A percentile compares a stretch with the other conserved stretches of the same genome.
Conservation (phyloP, 2,329 filamentous ascomycete species). For the Diplodia corticola region DNA sequence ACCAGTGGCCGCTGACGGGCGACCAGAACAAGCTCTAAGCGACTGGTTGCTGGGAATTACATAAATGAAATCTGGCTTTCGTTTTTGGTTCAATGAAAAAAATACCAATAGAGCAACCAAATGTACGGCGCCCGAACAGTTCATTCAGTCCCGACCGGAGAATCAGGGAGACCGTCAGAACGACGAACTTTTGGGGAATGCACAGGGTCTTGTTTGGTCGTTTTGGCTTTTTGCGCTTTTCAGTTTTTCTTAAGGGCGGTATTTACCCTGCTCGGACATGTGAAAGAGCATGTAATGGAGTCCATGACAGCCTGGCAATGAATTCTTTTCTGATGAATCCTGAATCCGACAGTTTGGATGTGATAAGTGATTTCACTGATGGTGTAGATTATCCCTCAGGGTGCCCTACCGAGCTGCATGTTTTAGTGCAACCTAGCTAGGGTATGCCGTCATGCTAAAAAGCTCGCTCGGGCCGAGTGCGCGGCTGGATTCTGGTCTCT, state of each 20-base stretch:
- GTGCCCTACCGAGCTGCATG: background rate
- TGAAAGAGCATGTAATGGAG: slow-evolving; percentile 17
- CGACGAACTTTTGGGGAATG: background rate
- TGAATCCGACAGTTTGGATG: background rate
- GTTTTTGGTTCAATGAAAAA: slow-evolving; percentile 10
- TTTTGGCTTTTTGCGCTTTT: background rate
- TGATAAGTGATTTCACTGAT: background rate
- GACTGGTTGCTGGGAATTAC: background rate
- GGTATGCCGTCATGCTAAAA: slow-evolving; percentile 14
- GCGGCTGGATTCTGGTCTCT: background rate
- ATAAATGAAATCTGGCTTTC: slow-evolving; percentile 5
- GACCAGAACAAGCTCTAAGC: slow-evolving; percentile 77
- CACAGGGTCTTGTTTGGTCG: background rate
- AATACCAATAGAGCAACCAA: slow-evolving; percentile 22
- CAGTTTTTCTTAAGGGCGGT: background rate
- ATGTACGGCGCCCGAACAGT: slow-evolving; percentile 10
- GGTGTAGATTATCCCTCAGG: background rate
- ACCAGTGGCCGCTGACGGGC: slow-evolving; percentile 87
- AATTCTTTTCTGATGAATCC: background rate
- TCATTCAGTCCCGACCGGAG: slow-evolving; percentile 3
- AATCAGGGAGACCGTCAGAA: slow-evolving; percentile 4
- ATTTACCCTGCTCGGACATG: slow-evolving; percentile 6
- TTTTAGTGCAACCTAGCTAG: too few species aligned
- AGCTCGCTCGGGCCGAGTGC: background rate
- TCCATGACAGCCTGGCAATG: slow-evolving; percentile 18